A percentile compares a stretch with the other conserved stretches of the same genome.
phyloP scores from a whole-genome alignment of 306 rosid species.

The Cicer cuneatum region DNA sequence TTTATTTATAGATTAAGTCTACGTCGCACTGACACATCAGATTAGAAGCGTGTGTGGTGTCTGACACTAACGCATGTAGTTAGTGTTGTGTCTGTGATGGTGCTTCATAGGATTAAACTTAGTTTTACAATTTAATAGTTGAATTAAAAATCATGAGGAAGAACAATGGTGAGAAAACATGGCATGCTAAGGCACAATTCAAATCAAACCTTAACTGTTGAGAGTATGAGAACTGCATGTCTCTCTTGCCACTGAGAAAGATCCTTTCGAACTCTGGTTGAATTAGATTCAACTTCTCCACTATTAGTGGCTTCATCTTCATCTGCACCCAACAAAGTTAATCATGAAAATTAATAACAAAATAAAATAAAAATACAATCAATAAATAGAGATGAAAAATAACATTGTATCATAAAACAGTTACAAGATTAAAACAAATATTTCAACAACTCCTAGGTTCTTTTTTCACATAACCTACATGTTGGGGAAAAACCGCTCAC shows the following conservation, averaged over 20 bases:
- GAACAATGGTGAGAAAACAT: constrained; percentile 17
- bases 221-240: constrained; percentile 81
- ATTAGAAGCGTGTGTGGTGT: no score
- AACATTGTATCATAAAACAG: constrained; percentile 3
- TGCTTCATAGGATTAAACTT: neutral
- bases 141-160: constrained; percentile 13
- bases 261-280: constrained; percentile 59
- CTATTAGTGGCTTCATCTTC: constrained; percentile 51
- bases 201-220: constrained; percentile 73
- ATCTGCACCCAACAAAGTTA: constrained; percentile 46
- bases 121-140: constrained; percentile 10
- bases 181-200: constrained; percentile 11
- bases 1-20: neutral
- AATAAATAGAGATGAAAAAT: neutral
- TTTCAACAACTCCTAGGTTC: constrained; percentile 1
- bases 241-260: constrained; percentile 90
- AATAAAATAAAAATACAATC: neutral
- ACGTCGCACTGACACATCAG: no score
- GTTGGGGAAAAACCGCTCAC: no score
- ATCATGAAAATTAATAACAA: neutral
- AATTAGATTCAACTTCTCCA: constrained; percentile 49
- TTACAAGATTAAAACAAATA: constrained; percentile 1
- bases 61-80: no score
- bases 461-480: neutral
- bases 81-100: no score